A percentile compares a stretch with the other conserved stretches of the same genome.
phyloP scores from a whole-genome alignment of 208 protist genomes.

The Entamoeba histolytica region DNA sequence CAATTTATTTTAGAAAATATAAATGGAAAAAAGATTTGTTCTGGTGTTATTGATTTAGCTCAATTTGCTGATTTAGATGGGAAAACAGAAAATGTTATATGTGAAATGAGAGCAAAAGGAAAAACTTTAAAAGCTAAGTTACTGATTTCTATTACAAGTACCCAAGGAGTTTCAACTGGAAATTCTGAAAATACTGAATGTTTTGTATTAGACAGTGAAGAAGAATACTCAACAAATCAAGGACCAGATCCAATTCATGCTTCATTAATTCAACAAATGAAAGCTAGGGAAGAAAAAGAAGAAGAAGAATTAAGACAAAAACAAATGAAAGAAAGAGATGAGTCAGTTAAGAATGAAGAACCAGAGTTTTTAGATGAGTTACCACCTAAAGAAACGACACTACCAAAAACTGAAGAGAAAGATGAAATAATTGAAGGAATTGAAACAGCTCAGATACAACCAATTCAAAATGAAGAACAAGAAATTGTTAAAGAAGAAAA shows the following conservation, averaged over 20 bases:
- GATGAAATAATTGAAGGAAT: background rate
- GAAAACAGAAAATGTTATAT: background rate
- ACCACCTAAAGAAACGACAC: too few species aligned
- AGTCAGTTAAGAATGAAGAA: background rate
- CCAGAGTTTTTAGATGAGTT: background rate
- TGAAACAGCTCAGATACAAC: background rate
- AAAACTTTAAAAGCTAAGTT: background rate
- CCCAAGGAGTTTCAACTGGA: background rate
- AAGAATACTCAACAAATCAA: background rate
- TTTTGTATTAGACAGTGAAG: background rate
- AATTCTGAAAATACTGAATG: background rate
- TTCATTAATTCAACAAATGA: background rate
- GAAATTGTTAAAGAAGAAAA: background rate
- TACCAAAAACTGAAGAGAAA: too few species aligned
- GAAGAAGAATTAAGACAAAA: background rate
- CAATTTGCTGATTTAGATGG: background rate
- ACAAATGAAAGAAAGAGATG: background rate
- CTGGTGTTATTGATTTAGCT: background rate
- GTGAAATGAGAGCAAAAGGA: background rate
- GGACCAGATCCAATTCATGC: background rate
- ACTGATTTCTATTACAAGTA: background rate
- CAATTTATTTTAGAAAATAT: background rate
- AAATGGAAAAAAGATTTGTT: background rate
- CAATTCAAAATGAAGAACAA: background rate
- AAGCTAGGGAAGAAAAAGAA: background rate